Evolutionary conservation across 306 rosid species (phyloP).

Genomic region (Senna tora): DNA sequence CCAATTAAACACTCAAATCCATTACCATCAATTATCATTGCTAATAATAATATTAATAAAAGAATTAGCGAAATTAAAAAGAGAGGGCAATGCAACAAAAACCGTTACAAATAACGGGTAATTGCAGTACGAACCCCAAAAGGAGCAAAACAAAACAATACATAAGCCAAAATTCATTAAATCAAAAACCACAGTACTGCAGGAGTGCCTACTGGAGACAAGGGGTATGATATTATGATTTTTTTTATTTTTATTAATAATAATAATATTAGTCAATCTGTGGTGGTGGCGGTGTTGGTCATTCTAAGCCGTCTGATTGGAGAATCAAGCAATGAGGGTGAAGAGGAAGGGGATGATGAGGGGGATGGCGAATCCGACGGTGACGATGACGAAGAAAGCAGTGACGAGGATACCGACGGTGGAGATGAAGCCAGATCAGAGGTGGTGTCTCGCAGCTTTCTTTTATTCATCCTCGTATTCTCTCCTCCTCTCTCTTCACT

Average conservation of each 20-base stretch:
- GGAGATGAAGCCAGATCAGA: slow-evolving; percentile 59
- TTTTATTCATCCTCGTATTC: slow-evolving; percentile 54
- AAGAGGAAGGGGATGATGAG: slow-evolving; percentile 36
- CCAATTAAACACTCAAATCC: neutral
- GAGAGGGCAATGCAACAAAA: slow-evolving; percentile 50
- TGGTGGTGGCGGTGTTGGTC: slow-evolving; percentile 34
- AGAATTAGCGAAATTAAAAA: slow-evolving; percentile 34
- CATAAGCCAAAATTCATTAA: slow-evolving; percentile 17
- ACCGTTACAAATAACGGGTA: slow-evolving; percentile 71
- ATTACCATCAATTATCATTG: neutral
- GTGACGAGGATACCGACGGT: slow-evolving; percentile 50
- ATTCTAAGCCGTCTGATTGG: slow-evolving; percentile 81
- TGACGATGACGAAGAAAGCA: slow-evolving; percentile 38
- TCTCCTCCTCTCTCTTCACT: slow-evolving; percentile 16
- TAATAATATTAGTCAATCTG: slow-evolving; percentile 36
- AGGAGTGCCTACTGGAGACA: no score
- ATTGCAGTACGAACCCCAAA: slow-evolving; percentile 45
- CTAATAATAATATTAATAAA: neutral
- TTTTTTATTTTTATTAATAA: no score
- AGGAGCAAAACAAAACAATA: slow-evolving; percentile 3
- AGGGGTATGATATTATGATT: no score
- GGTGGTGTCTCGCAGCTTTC: slow-evolving; percentile 59
- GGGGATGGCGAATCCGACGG: slow-evolving; percentile 38
- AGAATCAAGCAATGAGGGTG: slow-evolving; percentile 59
- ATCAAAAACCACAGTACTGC: slow-evolving; percentile 16